Evolutionary conservation across 1,284 basidiomycete genomes (phyloP), one percentile per base, ranked within the genome.

Genomic region (Ustilago shanxiensis): DNA sequence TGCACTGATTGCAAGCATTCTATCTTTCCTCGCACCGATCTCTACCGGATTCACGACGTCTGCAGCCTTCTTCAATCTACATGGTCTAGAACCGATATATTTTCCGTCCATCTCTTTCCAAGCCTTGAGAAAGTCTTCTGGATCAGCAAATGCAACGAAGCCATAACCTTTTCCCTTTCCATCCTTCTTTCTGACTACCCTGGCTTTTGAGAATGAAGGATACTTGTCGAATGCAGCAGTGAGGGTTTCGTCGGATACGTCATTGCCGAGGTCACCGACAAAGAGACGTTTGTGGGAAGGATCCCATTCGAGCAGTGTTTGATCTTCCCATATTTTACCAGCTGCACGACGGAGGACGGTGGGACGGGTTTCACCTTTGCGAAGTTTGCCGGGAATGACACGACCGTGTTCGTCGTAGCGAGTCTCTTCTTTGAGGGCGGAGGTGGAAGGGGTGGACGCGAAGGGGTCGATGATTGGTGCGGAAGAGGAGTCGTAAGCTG

Each of bases 31-130:
- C 5, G 73, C 72, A 13, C 83, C 83, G 31, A 86, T 86, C 22
- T 78, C 58, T 9, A 83, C 80, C 0, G 79, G 79, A 9, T 73
- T 67, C 9, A 83, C 80, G 8, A 71, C 67, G 26, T 85, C 84
- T 3, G 72, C 63, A 1, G 85, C 85, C 64, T 84, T 84, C 47
- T 86, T 86, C 51, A 86, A 63, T 26, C 81, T 67, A 57, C 82
- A 81, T 4, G 85, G 85, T 26, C 85, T 60, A 33, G 76, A 79
- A 1, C 85, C 85, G 33, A 86, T 83, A 54, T 86, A 85, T 53
- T 85, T 85, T 93, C 95, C 96, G 87, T 99, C 94, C 95, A 98
- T 98, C 87, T 99, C 95, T 86, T 99, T 99, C 97, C 97, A 99
- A 8, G 97, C 97, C 81, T 91, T 95, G 66, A 99, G 87, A 86